These are phyloP conservation scores for Stereum hirsutum DNA, from an alignment of 1,284 basidiomycete species.

Conservation along the genomic window DNA sequence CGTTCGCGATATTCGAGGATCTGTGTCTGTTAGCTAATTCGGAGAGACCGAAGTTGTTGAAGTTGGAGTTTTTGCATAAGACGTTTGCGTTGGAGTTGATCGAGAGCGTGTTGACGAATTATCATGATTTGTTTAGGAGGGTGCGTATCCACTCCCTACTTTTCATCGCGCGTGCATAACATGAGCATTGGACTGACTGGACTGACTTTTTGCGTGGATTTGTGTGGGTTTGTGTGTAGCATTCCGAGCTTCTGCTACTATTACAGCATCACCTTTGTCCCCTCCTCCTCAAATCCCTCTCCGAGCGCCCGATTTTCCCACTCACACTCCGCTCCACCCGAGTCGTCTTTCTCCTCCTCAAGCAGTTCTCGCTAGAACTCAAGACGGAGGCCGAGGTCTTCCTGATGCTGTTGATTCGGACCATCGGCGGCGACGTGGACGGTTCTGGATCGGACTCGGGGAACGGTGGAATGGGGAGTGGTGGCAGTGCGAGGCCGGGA, in stretches of 20 bases:
- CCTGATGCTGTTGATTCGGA: slow-evolving; percentile 70
- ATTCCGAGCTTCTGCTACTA: slow-evolving; percentile 76
- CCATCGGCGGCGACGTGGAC: slow-evolving; percentile 64
- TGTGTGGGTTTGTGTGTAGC: slow-evolving; percentile 33
- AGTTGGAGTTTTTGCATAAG: slow-evolving; percentile 79
- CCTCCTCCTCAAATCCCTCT: slow-evolving; percentile 78
- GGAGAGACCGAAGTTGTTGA: slow-evolving; percentile 78
- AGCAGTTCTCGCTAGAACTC: slow-evolving; percentile 83
- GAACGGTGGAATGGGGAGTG: slow-evolving; percentile 23
- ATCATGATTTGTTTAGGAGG: slow-evolving; percentile 80
- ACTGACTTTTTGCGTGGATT: not conserved
- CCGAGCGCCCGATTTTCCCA: slow-evolving; percentile 80
- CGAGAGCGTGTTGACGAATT: slow-evolving; percentile 94
- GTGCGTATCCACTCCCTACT: no score
- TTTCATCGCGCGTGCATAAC: not conserved
- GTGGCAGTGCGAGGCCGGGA: slow-evolving; percentile 39
- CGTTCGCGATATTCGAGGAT: slow-evolving; percentile 85
- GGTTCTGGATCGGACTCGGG: no score
- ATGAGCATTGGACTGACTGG: not conserved
- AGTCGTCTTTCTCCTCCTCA: slow-evolving; percentile 87
- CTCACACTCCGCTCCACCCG: slow-evolving; percentile 86
- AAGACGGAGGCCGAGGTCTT: slow-evolving; percentile 80
- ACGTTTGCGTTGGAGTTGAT: slow-evolving; percentile 95
- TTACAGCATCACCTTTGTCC: slow-evolving; percentile 87
- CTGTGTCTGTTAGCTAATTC: slow-evolving; percentile 81